Percentiles rank a stretch among this genome's conserved stretches.
Conservation (phyloP, 305 asterid genomes). For the Fraxinus ornus region DNA sequence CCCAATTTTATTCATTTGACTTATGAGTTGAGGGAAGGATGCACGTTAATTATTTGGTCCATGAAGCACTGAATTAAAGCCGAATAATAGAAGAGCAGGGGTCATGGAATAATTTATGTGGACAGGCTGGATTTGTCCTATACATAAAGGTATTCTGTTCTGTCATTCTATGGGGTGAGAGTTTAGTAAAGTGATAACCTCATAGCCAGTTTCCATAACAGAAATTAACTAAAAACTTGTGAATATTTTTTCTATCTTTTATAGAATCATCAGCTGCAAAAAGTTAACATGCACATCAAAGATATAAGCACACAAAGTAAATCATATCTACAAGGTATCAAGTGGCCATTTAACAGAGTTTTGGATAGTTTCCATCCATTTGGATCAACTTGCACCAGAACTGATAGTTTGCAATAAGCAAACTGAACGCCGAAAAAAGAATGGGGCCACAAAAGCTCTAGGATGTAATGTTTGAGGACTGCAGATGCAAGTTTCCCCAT, state of each 20-base stretch:
- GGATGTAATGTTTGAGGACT: background rate
- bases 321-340: slow-evolving; percentile 11
- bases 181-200: background rate
- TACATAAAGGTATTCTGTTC: background rate
- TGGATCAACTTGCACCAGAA: background rate
- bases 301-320: slow-evolving; percentile 32
- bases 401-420: background rate
- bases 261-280: slow-evolving; percentile 83
- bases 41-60: background rate
- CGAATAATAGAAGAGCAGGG: background rate
- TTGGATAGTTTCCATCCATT: background rate
- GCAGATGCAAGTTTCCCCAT: background rate
- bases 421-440: background rate
- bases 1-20: background rate
- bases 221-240: background rate
- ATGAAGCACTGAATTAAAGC: background rate
- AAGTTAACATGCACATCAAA: slow-evolving; percentile 27
- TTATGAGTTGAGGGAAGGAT: background rate
- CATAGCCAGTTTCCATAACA: background rate
- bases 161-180: background rate
- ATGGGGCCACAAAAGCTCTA: background rate
- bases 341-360: background rate
- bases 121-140: background rate
- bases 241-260: slow-evolving; percentile 68
- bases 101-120: background rate